Conservation (phyloP, 495 filamentous ascomycete species). For the Lophiostoma macrostomum region DNA sequence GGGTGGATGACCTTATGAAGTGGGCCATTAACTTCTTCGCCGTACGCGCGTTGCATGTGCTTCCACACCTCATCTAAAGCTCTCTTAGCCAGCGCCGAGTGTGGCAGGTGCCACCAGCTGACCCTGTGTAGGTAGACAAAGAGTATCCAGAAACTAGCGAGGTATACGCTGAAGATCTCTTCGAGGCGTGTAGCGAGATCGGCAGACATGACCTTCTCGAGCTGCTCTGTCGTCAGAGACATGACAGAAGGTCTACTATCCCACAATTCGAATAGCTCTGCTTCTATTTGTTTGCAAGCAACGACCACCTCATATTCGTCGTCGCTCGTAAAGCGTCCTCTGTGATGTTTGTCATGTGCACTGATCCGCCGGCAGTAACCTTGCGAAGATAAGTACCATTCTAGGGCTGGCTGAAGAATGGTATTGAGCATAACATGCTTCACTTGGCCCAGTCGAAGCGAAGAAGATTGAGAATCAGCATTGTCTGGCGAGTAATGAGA, state of each 20-base stretch:
- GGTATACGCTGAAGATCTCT: conserved; percentile 4
- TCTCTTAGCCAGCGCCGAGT: not conserved
- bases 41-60: conserved; percentile 1
- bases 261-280: not conserved
- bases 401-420: not conserved
- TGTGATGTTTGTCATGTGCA: not conserved
- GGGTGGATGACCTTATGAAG: not conserved
- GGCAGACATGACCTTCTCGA: not conserved
- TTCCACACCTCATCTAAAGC: not conserved
- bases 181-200: not conserved
- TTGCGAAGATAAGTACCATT: not conserved
- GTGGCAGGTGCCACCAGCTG: not conserved
- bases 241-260: not conserved
- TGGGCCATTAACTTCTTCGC: not conserved
- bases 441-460: not conserved
- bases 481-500: not conserved
- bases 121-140: not conserved
- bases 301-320: not conserved
- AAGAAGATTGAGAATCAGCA: not conserved
- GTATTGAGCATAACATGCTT: not conserved
- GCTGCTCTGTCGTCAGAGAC: not conserved
- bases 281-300: not conserved
- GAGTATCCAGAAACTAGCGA: not conserved
- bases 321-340: not conserved
- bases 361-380: not conserved